phyloP scores from a whole-genome alignment of 169 alveolate species.

The Eimeria necatrix region DNA sequence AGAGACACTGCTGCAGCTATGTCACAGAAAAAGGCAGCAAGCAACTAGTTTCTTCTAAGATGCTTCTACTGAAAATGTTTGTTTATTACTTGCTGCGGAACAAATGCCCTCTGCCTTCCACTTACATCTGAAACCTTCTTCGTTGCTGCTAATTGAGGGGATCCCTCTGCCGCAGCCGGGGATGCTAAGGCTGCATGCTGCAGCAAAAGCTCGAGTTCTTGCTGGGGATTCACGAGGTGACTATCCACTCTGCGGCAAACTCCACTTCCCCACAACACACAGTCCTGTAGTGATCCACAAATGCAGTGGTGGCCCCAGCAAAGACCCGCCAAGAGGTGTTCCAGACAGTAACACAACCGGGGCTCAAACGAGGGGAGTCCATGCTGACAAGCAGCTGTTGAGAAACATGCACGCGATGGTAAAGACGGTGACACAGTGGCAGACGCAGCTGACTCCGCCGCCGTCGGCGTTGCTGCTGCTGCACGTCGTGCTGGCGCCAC shows the following conservation, averaged over 20 bases:
- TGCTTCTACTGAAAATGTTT: background rate
- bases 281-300: slow-evolving; percentile 48
- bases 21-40: too few species aligned
- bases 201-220: slow-evolving; percentile 71
- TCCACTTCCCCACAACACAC: slow-evolving; percentile 40
- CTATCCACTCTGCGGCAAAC: slow-evolving; percentile 7
- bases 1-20: background rate
- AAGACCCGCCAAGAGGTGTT: slow-evolving; percentile 59
- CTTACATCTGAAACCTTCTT: slow-evolving; percentile 14
- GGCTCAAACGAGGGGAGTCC: slow-evolving; percentile 51
- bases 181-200: slow-evolving; percentile 60
- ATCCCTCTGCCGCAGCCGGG: background rate
- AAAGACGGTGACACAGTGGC: slow-evolving; percentile 3
- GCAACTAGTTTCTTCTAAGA: too few species aligned
- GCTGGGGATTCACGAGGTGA: slow-evolving; percentile 72
- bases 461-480: slow-evolving; percentile 25
- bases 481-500: slow-evolving; percentile 10
- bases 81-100: background rate
- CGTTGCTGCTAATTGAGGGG: background rate
- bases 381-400: background rate
- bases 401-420: slow-evolving; percentile 17
- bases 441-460: background rate
- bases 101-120: too few species aligned
- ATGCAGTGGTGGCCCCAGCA: slow-evolving; percentile 66
- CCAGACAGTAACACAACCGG: slow-evolving; percentile 59